A percentile compares a stretch with the other conserved stretches of the same genome.
These are phyloP conservation scores for Clonostachys solani DNA, from an alignment of 2,329 filamentous ascomycete species.

Conservation along the genomic window DNA sequence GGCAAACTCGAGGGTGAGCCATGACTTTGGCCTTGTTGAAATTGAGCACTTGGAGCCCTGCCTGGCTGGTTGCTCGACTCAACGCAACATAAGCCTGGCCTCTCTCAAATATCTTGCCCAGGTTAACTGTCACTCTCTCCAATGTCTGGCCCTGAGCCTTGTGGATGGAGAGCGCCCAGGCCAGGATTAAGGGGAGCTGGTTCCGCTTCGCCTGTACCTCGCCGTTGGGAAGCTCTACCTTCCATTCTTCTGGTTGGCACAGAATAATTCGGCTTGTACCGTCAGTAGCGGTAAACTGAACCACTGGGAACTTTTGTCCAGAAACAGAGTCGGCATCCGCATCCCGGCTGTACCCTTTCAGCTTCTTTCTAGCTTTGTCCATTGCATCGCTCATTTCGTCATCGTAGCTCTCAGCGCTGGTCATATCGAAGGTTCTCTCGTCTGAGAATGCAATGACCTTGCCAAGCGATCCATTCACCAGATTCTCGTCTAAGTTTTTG, in stretches of 20 bases:
- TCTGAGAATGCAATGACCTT: slow-evolving; percentile 56
- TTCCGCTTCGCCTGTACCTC: slow-evolving; percentile 85
- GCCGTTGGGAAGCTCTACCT: slow-evolving; percentile 92
- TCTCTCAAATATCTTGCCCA: slow-evolving; percentile 91
- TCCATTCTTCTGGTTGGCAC: slow-evolving; percentile 88
- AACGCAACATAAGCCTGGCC: slow-evolving; percentile 97
- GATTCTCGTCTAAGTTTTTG: slow-evolving; percentile 91
- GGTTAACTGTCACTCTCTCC: slow-evolving; percentile 89
- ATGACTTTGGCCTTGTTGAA: slow-evolving; percentile 92
- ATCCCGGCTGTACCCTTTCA: slow-evolving; percentile 44
- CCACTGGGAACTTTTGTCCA: slow-evolving; percentile 68
- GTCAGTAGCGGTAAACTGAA: slow-evolving; percentile 75
- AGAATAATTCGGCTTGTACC: slow-evolving; percentile 63
- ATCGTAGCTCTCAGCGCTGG: slow-evolving; percentile 35
- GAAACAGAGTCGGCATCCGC: slow-evolving; percentile 18
- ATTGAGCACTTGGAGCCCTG: slow-evolving; percentile 79
- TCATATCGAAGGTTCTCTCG: slow-evolving; percentile 30
- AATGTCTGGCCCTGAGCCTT: slow-evolving; percentile 96
- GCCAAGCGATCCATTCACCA: slow-evolving; percentile 93
- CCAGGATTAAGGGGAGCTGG: slow-evolving; percentile 84
- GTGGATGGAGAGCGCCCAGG: slow-evolving; percentile 96
- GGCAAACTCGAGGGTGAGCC: slow-evolving; percentile 82
- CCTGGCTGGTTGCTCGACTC: slow-evolving; percentile 84
- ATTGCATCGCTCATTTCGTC: slow-evolving; percentile 33
- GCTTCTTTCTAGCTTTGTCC: slow-evolving; percentile 49